Base-by-base conservation (phyloP, 257 asterid species). In the Capsicum chinense region DNA sequence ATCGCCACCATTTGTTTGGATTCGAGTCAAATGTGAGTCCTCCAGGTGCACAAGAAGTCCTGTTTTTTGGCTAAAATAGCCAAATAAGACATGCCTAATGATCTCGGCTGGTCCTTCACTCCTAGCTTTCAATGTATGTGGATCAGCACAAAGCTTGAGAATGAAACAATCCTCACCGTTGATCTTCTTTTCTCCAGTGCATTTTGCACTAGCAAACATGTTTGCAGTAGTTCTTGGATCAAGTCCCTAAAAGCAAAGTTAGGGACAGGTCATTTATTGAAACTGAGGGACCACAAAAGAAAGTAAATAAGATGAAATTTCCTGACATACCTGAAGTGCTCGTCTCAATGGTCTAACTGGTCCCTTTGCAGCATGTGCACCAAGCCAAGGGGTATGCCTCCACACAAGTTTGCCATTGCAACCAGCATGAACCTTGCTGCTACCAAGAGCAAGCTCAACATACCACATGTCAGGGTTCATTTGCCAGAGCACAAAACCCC, bases 331-430 rank as follows among this genome's bases (percentile, higher is more conserved):
- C 94, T 94, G 97, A 50, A 94, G 94, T 9, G 95, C 94, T 19
- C 97, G 93, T 9, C 97, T 94, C 67, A 94, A 84, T 56, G 98
- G 98, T 78, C 98, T 87, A 60, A 94, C 97, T 0, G 95, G 97
- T 19, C 98, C 98, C 79, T 92, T 94, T 42, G 98, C 95, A 9
- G 98, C 93, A 83, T 94, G 98, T 3, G 98, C 93, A n/a, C 98
- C 97, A 2, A 92, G 94, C 97, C 97, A 92, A 26, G 98, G 98
- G 0, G 98, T 94, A 67, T 94, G 98, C 84, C 98, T 87, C 98
- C 98, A 94, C 7, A 94, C 98, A n/a, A 94, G 93, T 83, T 86
- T 89, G 74, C 98, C 97, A 1, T 94, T 92, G 85, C 97, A 94
- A 78, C 95, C 97, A 33, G 97, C 97, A 69, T 90, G 98, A 79